phyloP scores from a whole-genome alignment of 176 grass and related monocot genomes.

The Phragmites australis region DNA sequence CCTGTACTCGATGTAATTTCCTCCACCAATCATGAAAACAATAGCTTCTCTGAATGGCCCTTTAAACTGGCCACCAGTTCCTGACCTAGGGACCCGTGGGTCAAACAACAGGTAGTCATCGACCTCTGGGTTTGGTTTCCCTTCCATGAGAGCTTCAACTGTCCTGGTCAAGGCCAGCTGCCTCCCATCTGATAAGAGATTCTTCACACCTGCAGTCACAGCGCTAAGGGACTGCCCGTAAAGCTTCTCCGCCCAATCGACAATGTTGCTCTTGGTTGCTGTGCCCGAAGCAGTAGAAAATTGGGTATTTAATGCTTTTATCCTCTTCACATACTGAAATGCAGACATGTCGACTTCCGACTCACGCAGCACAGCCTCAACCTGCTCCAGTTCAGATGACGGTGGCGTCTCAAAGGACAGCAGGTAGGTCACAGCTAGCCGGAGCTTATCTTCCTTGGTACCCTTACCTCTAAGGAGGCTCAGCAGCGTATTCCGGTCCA shows the following conservation, averaged over 20 bases:
- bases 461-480: constrained; percentile 81
- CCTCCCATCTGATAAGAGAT: constrained; percentile 86
- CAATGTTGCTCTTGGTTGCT: constrained; percentile 83
- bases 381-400: constrained; percentile 71
- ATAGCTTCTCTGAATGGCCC: constrained; percentile 98
- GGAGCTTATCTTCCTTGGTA: constrained; percentile 87
- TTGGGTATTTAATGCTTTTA: constrained; percentile 80
- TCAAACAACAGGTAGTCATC: constrained; percentile 91
- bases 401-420: constrained; percentile 72
- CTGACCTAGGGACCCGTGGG: constrained; percentile 72
- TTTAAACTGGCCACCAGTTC: constrained; percentile 76
- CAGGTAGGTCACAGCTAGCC: constrained; percentile 81
- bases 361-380: constrained; percentile 72
- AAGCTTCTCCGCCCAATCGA: constrained; percentile 98
- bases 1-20: constrained; percentile 96
- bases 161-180: constrained; percentile 86
- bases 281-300: constrained; percentile 73
- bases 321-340: constrained; percentile 90
- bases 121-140: constrained; percentile 81
- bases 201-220: constrained; percentile 87
- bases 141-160: constrained; percentile 93
- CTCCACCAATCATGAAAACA: constrained; percentile 98
- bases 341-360: constrained; percentile 80
- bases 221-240: constrained; percentile 88
- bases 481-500: constrained; percentile 64